Percentiles rank a stretch among this genome's conserved stretches.
Conservation (phyloP, 768 basidiomycete species). For the Psilocybe sp. region DNA sequence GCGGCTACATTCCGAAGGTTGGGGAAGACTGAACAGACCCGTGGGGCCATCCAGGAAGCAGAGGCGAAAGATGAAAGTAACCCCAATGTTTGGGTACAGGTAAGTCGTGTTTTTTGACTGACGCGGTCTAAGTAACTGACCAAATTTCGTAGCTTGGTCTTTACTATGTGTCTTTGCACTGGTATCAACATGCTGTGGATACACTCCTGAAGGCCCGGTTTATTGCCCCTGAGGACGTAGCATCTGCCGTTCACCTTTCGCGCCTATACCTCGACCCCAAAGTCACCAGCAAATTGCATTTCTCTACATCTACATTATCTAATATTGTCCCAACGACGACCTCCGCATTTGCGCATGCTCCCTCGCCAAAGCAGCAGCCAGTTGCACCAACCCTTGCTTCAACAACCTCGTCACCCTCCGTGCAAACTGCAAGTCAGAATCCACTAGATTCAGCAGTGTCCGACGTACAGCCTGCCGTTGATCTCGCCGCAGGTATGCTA, state of each 20-base stretch:
- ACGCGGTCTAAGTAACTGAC: neutral
- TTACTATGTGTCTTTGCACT: slow-evolving; percentile 61
- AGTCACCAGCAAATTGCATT: slow-evolving; percentile 14
- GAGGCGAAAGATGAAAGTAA: slow-evolving; percentile 86
- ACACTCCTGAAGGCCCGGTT: slow-evolving; percentile 89
- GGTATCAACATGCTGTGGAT: slow-evolving; percentile 62
- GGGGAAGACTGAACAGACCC: slow-evolving; percentile 87
- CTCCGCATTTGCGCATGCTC: neutral
- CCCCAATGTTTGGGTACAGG: slow-evolving; percentile 93
- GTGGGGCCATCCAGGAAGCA: slow-evolving; percentile 91
- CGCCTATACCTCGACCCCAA: slow-evolving; percentile 61
- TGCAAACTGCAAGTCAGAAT: slow-evolving; percentile 9
- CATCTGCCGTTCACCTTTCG: slow-evolving; percentile 77
- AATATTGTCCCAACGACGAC: neutral
- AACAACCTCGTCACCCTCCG: slow-evolving; percentile 9
- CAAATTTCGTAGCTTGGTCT: slow-evolving; percentile 58
- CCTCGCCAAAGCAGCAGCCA: slow-evolving; percentile 2
- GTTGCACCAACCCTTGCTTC: neutral
- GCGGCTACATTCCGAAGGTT: slow-evolving; percentile 91
- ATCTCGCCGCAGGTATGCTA: slow-evolving; percentile 81
- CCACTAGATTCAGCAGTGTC: neutral
- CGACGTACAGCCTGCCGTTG: slow-evolving; percentile 43
- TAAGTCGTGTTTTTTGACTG: slow-evolving; percentile 29
- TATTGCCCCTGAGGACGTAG: slow-evolving; percentile 73
- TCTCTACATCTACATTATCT: neutral